These are phyloP conservation scores for Cephaloascus fragrans DNA, from an alignment of 805 yeast genomes.

Conservation along the genomic window DNA sequence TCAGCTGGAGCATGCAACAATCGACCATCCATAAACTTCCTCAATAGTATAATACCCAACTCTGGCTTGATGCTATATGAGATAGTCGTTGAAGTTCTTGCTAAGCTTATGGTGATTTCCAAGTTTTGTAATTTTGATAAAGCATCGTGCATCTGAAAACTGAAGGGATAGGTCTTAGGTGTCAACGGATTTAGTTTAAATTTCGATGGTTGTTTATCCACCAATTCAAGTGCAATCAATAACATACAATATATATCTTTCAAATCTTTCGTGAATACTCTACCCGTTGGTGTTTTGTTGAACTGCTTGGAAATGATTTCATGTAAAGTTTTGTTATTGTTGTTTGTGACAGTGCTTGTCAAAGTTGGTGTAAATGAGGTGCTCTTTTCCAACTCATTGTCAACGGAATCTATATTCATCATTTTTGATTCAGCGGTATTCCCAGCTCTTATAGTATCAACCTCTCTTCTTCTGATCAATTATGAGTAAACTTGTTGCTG, in stretches of 20 bases:
- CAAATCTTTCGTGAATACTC: constrained; percentile 45
- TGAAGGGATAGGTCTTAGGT: constrained; percentile 31
- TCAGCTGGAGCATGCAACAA: constrained; percentile 69
- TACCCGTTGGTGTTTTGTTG: constrained; percentile 42
- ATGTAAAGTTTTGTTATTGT: constrained; percentile 16
- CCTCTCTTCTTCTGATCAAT: too few species aligned
- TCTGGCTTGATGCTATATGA: constrained; percentile 44
- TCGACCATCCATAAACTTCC: constrained; percentile 47
- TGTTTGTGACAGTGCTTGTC: too few species aligned
- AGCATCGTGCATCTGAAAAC: constrained; percentile 47
- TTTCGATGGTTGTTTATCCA: constrained; percentile 7
- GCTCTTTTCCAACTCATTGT: too few species aligned
- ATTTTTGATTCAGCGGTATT: too few species aligned
- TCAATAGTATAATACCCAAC: constrained; percentile 36
- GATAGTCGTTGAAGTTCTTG: constrained; percentile 41
- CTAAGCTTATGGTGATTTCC: constrained; percentile 34
- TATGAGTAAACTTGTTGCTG: too few species aligned
- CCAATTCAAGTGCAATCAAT: constrained; percentile 25
- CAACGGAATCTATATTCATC: too few species aligned
- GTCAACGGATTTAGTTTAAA: constrained; percentile 15
- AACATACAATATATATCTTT: constrained; percentile 49
- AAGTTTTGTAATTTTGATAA: constrained; percentile 39
- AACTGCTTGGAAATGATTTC: constrained; percentile 34
- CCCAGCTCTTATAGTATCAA: too few species aligned
- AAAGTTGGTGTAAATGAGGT: too few species aligned